phyloP scores from a whole-genome alignment of 2,329 filamentous ascomycete species.

The Akanthomyces lecanii region DNA sequence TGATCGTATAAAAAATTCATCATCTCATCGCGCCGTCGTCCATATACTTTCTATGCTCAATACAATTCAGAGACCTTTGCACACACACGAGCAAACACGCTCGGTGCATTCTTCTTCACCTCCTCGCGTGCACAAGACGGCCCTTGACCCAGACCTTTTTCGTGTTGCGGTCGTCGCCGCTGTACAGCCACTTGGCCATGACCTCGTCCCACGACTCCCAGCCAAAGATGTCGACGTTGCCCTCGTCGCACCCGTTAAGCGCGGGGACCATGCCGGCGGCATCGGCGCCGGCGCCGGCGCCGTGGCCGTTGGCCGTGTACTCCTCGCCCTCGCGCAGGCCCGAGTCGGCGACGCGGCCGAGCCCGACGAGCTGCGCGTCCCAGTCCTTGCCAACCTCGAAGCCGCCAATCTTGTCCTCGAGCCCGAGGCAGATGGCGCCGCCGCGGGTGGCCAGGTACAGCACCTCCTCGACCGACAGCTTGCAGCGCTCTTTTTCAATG shows the following conservation, averaged over 20 bases:
- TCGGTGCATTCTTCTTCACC: background rate
- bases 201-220: slow-evolving; percentile 85
- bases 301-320: slow-evolving; percentile 15
- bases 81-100: too few relatives aligned
- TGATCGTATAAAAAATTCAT: background rate
- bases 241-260: slow-evolving; percentile 35
- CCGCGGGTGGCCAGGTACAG: slow-evolving; percentile 85
- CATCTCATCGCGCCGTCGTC: background rate
- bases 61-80: background rate
- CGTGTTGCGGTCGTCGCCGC: slow-evolving; percentile 89
- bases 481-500: slow-evolving; percentile 46
- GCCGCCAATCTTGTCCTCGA: slow-evolving; percentile 66
- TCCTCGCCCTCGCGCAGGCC: slow-evolving; percentile 29
- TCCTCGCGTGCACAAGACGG: slow-evolving; percentile 64
- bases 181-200: slow-evolving; percentile 92
- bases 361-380: slow-evolving; percentile 79
- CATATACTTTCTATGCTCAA: background rate
- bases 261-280: slow-evolving; percentile 19
- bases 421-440: slow-evolving; percentile 74
- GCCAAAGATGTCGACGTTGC: slow-evolving; percentile 83
- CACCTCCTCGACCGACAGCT: slow-evolving; percentile 79
- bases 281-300: background rate
- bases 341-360: slow-evolving; percentile 48
- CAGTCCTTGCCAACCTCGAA: slow-evolving; percentile 86
- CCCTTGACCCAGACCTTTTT: slow-evolving; percentile 86